Evolutionary conservation across 2,329 filamentous ascomycete genomes (phyloP), one percentile per base, ranked within the genome.

Genomic region (Aureobasidium zeae): DNA sequence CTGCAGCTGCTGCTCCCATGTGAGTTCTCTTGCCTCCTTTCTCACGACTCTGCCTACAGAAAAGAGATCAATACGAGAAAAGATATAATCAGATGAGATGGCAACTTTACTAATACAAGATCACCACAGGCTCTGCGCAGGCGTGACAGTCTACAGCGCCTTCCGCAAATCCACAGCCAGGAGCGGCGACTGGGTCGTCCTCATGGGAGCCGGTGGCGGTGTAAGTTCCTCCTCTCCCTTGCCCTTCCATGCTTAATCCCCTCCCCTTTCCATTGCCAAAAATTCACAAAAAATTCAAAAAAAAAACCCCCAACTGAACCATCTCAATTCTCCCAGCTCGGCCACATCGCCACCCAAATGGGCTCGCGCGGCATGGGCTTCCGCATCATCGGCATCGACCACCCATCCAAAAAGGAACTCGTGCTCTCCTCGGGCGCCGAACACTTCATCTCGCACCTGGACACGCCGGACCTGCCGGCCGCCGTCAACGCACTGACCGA

Each of bases 101-200:
- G 28, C 9, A 30, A 30, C 5, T 9, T 9, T 11, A 6, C 11
- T 33, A 4, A 43, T 11, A 10, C 12, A 7, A 9, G n/a, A 2
- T 28, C 22, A 2, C 17, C 4, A 20, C 12, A 43, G 47, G 32
- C 70, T 82, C 41, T 83, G 79, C 59, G 79, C 77, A 11, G 80
- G 79, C 20, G 70, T 83, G 11, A 83, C 79, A 2, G 73, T 76
- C n/a, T 83, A 82, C 62, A 64, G 73, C 3, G 79, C 77, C 16
- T 68, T 84, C 32, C 72, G 74, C 44, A 80, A 80, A 54, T 71
- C 70, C 45, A 68, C 70, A 29, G 76, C 76, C 2, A 66, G 71
- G 44, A 69, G 72, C 2, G 77, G 78, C 4, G 68, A 79, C 36
- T 79, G 69, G 67, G 70, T 82, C 2, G 71, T 77, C 1, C 70